These are phyloP conservation scores for Lithocarpus polystachyus DNA, from an alignment of 306 rosid species.

Conservation along the genomic window DNA sequence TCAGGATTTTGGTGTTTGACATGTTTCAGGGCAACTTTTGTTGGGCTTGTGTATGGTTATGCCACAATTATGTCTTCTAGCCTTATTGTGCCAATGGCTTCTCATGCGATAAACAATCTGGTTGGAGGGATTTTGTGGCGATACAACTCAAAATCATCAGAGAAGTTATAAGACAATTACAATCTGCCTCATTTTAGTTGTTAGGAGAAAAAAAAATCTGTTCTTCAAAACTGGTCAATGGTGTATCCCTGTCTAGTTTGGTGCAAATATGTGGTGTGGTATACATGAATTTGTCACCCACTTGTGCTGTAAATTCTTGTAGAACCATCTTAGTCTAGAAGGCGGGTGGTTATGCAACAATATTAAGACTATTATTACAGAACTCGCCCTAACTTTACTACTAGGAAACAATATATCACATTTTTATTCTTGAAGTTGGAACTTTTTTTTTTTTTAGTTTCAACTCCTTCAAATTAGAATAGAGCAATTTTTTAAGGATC, in stretches of 20 bases:
- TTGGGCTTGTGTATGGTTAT: conserved; percentile 83
- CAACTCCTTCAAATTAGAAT: too few relatives aligned
- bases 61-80: conserved; percentile 80
- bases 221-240: neutral
- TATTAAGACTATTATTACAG: too few relatives aligned
- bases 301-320: too few relatives aligned
- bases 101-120: conserved; percentile 84
- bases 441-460: too few relatives aligned
- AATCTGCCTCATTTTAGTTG: neutral
- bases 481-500: too few relatives aligned
- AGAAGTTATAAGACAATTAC: conserved; percentile 1
- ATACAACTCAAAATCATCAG: conserved; percentile 42
- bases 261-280: neutral
- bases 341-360: too few relatives aligned
- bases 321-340: too few relatives aligned
- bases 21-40: conserved; percentile 85
- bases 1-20: conserved; percentile 8
- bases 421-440: too few relatives aligned
- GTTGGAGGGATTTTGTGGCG: conserved; percentile 80
- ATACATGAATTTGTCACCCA: neutral
- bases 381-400: too few relatives aligned
- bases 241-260: neutral
- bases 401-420: too few relatives aligned
- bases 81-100: conserved; percentile 73
- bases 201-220: neutral